phyloP scores from a whole-genome alignment of 257 asterid species.

The Plantago major region DNA sequence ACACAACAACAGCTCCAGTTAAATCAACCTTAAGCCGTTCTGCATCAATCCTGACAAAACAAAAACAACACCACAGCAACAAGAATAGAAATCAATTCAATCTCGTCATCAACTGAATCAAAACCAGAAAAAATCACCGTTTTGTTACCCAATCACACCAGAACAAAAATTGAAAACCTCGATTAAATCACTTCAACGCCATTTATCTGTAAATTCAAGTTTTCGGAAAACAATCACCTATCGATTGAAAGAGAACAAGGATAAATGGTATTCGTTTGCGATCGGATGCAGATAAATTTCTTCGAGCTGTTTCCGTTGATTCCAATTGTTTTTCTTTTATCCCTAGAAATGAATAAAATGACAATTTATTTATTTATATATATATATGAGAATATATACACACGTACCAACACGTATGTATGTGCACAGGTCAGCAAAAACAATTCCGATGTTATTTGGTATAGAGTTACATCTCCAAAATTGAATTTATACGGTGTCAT shows the following conservation, averaged over 20 bases:
- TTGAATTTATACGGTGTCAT: too few species aligned
- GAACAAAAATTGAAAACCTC: background rate
- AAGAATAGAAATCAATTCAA: conserved; percentile 30
- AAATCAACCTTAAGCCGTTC: conserved; percentile 56
- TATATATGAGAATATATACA: background rate
- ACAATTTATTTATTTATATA: background rate
- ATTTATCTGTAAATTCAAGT: background rate
- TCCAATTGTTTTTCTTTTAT: conserved; percentile 4
- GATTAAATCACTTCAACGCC: background rate
- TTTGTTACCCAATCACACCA: background rate
- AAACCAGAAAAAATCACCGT: background rate
- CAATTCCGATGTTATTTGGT: too few species aligned
- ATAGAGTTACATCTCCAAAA: too few species aligned
- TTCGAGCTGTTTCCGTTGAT: background rate
- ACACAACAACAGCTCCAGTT: conserved; percentile 45
- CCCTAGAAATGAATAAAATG: background rate
- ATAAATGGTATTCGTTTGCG: background rate
- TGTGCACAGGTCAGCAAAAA: background rate
- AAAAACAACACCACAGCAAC: conserved; percentile 35
- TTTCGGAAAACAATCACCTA: background rate
- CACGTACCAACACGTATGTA: background rate
- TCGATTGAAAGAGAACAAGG: background rate
- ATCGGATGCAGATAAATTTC: background rate
- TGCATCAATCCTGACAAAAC: conserved; percentile 50
- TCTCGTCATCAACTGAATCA: conserved; percentile 16